Percentiles rank a stretch among this genome's conserved stretches.
Conservation (phyloP, 2,329 filamentous ascomycete genomes). For the Colletotrichum acutatum region DNA sequence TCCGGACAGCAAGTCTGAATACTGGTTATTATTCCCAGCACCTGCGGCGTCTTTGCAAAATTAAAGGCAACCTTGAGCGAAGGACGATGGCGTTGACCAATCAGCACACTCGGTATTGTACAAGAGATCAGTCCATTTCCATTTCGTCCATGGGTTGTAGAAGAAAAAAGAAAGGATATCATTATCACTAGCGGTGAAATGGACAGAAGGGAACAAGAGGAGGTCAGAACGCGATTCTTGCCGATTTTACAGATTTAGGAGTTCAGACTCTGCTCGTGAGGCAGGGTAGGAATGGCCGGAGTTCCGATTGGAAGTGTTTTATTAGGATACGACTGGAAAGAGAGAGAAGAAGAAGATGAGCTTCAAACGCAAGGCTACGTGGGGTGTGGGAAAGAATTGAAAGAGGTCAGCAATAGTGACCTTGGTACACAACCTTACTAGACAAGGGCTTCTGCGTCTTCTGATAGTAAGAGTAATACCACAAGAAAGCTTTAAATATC, state of each 20-base stretch:
- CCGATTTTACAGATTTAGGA: slow-evolving; percentile 12
- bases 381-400: not conserved
- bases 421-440: not conserved
- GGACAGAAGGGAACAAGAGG: not conserved
- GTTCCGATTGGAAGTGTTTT: slow-evolving; percentile 5
- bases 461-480: slow-evolving; percentile 26
- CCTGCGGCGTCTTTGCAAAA: not conserved
- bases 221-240: not conserved
- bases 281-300: slow-evolving; percentile 24
- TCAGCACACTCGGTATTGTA: not conserved
- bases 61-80: not conserved
- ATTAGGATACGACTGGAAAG: not conserved
- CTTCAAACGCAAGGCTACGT: not conserved
- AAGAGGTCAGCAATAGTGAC: not conserved
- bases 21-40: not conserved
- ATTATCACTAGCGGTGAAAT: not conserved
- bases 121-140: not conserved
- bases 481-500: not conserved
- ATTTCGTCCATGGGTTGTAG: not conserved
- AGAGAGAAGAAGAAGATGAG: not conserved
- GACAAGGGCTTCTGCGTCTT: not conserved
- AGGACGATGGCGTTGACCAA: not conserved
- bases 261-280: slow-evolving; percentile 25
- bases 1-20: not conserved
- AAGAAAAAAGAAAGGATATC: not conserved